Percentiles rank a stretch among this genome's conserved stretches.
phyloP scores from a whole-genome alignment of 139 green algal species.

The Astrephomene gubernaculifera region DNA sequence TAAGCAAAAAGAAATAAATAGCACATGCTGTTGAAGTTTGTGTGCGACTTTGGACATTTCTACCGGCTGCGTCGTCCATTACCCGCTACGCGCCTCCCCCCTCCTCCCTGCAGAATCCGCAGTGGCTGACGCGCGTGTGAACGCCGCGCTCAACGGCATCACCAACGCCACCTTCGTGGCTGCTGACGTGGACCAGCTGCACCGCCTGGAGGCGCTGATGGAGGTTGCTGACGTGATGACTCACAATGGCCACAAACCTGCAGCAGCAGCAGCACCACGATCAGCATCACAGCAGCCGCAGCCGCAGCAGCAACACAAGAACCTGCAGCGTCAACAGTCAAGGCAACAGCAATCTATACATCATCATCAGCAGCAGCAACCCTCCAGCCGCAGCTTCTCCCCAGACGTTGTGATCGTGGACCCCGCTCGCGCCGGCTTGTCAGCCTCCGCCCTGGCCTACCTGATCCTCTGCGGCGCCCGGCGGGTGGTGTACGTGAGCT shows the following conservation, averaged over 20 bases:
- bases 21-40: no score
- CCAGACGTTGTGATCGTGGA: constrained; percentile 78
- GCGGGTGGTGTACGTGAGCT: constrained; percentile 92
- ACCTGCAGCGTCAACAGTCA: neutral
- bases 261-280: neutral
- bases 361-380: no score
- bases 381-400: no score
- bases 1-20: no score
- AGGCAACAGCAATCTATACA: no score
- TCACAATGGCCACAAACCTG: no score
- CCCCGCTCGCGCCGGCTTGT: constrained; percentile 84
- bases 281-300: neutral
- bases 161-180: constrained; percentile 77
- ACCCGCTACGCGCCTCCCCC: neutral
- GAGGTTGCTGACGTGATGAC: neutral
- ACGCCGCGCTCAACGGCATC: constrained; percentile 83
- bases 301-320: neutral
- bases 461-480: constrained; percentile 63
- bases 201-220: neutral
- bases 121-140: constrained; percentile 71
- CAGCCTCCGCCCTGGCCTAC: constrained; percentile 60
- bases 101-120: constrained; percentile 25
- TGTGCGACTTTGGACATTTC: no score
- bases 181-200: constrained; percentile 30
- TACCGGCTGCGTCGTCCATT: no score